Evolutionary conservation across 257 asterid genomes (phyloP), one percentile per base, ranked within the genome.

Genomic region (Parsonsia alboflavescens): DNA sequence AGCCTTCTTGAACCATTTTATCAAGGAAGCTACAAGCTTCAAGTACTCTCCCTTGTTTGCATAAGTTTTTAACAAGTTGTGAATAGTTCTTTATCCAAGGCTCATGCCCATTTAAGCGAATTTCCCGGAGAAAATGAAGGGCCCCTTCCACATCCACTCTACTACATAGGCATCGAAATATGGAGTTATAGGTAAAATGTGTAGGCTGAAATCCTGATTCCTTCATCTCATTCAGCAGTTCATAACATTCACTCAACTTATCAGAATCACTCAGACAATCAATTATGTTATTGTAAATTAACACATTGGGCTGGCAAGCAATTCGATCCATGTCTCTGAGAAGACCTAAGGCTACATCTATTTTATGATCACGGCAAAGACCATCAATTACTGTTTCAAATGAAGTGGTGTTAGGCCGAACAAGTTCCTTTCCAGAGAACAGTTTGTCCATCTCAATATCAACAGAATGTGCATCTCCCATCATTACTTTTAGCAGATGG

Each of bases 21-120:
- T 84, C 76, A 52, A 94, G 94, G 75, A 94, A 92, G 73, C 78
- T 76, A 78, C 83, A 83, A 76, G 97, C 97, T 70, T 90, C 96
- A 73, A 74, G 70, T 26, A 77, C 88, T 87, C 81, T 88, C 71
- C 94, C 90, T 24, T 78, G 72, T 73, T 82, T 82, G 72, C 97
- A 93, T 22, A 93, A 83, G 75, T 84, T 89, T 82, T 82, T 80
- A 50, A 86, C 83, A 68, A 93, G 98, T 61, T 88, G 74, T 0
- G 97, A 89, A 61, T 88, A 87, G 79, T 92, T 59, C 81, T 91
- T 93, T 80, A 93, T 93, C 98, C 98, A 93, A 30, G 98, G 98
- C 73, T 80, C 87, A 69, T 87, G 86, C 81, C 98, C 97, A 67
- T 78, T 54, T 48, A 54, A 75, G 67, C 96, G 94, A 94, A 93